Evolutionary conservation across 176 grass and related monocot species (phyloP), one percentile per base, ranked within the genome.

Genomic region (Hyparrhenia diplandra): DNA sequence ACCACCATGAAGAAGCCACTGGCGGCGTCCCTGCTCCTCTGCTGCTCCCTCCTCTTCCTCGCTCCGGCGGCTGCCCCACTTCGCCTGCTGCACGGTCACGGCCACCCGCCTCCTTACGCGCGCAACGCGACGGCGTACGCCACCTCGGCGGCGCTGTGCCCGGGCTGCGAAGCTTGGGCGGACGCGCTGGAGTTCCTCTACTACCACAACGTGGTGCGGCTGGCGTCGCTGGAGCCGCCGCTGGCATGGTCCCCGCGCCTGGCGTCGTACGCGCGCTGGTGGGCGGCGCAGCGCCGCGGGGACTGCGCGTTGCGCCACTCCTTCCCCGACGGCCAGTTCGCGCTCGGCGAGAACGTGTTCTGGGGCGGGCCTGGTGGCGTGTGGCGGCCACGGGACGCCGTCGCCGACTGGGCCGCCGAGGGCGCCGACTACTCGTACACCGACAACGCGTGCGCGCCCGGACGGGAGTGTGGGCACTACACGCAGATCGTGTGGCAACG

Each of bases 281-380:
- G 92, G 92, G 89, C 89, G 64, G 28, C 42, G 78, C 77, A 89
- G 87, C 80, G 89, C 8, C 74, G 76, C 8, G 51, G 17, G 1
- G 89, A 88, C 72, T 94, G 92, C 82, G 77, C 59, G 46, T 84
- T 87, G 58, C 69, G 75, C 54, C 92, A 94, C 81, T 92, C 92
- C 17, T 94, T 92, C 57, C 87, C 92, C 13, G 84, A 92, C 5
- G 87, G 87, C 4, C 80, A 78, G 78, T 92, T 94, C 78, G 81
- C 49, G 74, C 84, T 94, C 51, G 92, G 92, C 8, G 92, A 94
- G 89, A 94, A 94, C 86, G 73, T 94, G 74, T 92, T 89, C 87
- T 91, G 87, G 89, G 92, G 89, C 75, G 67, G 78, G 3, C 84
- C 77, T 2, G 84, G 87, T 0, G 69, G 13, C 0, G 69, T 18